Percentiles rank a stretch among this genome's conserved stretches.
These are phyloP conservation scores for Lipomyces starkeyi DNA, from an alignment of 805 yeast genomes.

Conservation along the genomic window DNA sequence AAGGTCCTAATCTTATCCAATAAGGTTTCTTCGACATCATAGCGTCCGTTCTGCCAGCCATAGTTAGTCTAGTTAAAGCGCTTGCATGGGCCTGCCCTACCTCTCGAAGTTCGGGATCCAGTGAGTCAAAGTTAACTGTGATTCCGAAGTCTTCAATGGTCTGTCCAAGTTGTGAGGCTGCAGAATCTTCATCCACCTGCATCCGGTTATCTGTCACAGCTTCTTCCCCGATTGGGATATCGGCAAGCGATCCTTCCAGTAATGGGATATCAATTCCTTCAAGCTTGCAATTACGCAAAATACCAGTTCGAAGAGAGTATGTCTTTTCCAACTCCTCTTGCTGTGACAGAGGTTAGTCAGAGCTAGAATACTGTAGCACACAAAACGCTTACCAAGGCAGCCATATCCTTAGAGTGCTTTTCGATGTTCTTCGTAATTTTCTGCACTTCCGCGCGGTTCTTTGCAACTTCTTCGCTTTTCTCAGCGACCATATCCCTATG, in stretches of 20 bases:
- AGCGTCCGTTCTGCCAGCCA: slow-evolving; percentile 33
- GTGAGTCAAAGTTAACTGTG: slow-evolving; percentile 59
- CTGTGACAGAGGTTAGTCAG: background rate
- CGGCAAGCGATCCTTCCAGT: slow-evolving; percentile 62
- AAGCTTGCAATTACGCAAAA: slow-evolving; percentile 74
- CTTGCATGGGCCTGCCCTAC: slow-evolving; percentile 38
- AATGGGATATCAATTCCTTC: slow-evolving; percentile 71
- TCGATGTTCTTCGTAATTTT: slow-evolving; percentile 26
- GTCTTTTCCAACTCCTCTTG: slow-evolving; percentile 41
- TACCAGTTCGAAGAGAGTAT: slow-evolving; percentile 56
- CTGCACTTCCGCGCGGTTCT: slow-evolving; percentile 27
- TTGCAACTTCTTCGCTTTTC: slow-evolving; percentile 27
- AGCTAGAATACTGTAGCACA: background rate
- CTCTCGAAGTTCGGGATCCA: slow-evolving; percentile 55
- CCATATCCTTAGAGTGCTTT: slow-evolving; percentile 10
- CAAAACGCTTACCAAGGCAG: slow-evolving; percentile 19
- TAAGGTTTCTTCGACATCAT: slow-evolving; percentile 40
- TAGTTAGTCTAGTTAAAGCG: slow-evolving; percentile 46
- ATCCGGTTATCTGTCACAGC: slow-evolving; percentile 44
- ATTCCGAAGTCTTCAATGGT: slow-evolving; percentile 44
- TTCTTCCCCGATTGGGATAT: slow-evolving; percentile 64
- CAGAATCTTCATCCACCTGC: slow-evolving; percentile 43
- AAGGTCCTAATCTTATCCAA: slow-evolving; percentile 41
- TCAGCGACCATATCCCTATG: slow-evolving; percentile 28
- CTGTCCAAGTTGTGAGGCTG: slow-evolving; percentile 24